These are phyloP conservation scores for Verbena officinalis DNA, from an alignment of 257 asterid species.

Conservation along the genomic window DNA sequence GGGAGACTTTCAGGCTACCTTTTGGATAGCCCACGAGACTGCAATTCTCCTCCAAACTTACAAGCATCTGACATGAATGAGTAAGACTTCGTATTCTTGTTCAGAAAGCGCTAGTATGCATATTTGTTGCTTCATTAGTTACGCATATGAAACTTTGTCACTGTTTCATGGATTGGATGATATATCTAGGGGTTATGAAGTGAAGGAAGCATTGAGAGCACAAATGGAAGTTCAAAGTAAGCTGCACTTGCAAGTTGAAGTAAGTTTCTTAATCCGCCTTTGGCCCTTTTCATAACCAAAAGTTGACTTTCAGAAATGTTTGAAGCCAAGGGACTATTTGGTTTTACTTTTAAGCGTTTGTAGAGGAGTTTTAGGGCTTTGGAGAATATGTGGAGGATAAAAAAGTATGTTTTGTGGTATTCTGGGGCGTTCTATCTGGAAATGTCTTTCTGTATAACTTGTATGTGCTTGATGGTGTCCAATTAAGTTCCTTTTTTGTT, in stretches of 20 bases:
- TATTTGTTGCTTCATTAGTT: conserved; percentile 2
- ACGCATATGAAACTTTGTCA: conserved; percentile 4
- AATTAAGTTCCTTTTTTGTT: too few relatives aligned
- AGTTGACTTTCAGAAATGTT: background rate
- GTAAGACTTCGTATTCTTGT: conserved; percentile 42
- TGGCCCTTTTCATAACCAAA: too few relatives aligned
- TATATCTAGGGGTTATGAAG: conserved; percentile 59
- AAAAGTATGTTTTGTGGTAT: too few relatives aligned
- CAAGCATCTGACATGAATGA: conserved; percentile 50
- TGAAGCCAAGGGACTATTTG: too few relatives aligned
- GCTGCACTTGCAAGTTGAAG: conserved; percentile 72
- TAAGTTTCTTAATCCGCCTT: conserved; percentile 33
- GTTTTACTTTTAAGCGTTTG: too few relatives aligned
- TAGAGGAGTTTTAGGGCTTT: too few relatives aligned
- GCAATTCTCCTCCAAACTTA: conserved; percentile 48
- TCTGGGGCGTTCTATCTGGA: too few relatives aligned
- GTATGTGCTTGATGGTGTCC: too few relatives aligned
- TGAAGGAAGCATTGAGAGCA: conserved; percentile 73
- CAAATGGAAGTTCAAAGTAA: conserved; percentile 79
- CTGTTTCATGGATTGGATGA: conserved; percentile 18
- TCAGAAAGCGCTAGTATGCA: conserved; percentile 7
- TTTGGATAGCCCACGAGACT: conserved; percentile 48
- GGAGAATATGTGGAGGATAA: too few relatives aligned
- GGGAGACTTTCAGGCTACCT: conserved; percentile 46
- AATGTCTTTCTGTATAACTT: too few relatives aligned